Conservation (phyloP, 164 flowering plant species). For the Buxus sempervirens region DNA sequence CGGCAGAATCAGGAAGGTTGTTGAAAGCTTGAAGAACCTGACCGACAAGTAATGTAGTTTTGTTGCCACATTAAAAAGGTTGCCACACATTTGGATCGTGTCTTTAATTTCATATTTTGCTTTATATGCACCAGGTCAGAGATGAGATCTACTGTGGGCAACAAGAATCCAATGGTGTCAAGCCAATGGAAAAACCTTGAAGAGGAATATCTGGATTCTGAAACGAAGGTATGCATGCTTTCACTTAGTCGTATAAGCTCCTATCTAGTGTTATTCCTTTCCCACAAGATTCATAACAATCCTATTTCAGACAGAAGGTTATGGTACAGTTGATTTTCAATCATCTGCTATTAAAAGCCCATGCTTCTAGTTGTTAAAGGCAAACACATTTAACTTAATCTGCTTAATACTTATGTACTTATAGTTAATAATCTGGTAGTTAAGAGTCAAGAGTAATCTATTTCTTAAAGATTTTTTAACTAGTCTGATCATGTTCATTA, state of each 20-base stretch:
- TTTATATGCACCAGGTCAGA: constrained; percentile 37
- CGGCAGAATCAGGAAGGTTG: constrained; percentile 53
- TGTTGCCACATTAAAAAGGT: constrained; percentile 8
- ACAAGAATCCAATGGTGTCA: constrained; percentile 35
- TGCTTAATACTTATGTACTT: no score
- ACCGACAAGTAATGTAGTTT: constrained; percentile 48
- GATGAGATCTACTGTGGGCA: constrained; percentile 26
- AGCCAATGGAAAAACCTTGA: constrained; percentile 68
- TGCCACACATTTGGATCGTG: neutral
- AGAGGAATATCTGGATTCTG: constrained; percentile 75
- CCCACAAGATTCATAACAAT: neutral
- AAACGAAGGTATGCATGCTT: constrained; percentile 59
- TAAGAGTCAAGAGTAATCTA: neutral
- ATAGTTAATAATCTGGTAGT: neutral
- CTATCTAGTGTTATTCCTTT: neutral
- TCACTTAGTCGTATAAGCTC: neutral
- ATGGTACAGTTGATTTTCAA: neutral
- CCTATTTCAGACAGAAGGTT: neutral
- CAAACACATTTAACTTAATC: neutral
- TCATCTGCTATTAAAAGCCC: neutral
- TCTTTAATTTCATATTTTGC: neutral
- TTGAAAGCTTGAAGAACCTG: constrained; percentile 66
- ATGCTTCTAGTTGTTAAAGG: neutral
- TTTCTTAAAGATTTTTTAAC: neutral
- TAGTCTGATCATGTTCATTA: neutral